Percentiles rank a stretch among this genome's conserved stretches.
Evolutionary conservation across 768 basidiomycete genomes (phyloP).

Genomic region (Boletellus emodensis): DNA sequence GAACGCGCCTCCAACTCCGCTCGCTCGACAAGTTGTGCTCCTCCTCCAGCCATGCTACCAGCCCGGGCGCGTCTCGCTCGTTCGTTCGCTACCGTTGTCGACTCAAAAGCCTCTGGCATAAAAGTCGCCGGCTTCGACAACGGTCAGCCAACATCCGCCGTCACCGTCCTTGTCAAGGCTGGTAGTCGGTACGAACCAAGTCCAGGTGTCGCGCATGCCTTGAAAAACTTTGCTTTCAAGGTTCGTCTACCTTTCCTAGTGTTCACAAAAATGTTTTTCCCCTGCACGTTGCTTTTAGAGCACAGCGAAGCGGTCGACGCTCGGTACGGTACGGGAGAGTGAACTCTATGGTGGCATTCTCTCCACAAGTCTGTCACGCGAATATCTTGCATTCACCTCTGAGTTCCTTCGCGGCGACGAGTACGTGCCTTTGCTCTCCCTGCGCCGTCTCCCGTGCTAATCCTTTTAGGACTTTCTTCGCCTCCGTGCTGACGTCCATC

Average conservation of each 20-base stretch:
- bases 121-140: slow-evolving; percentile 85
- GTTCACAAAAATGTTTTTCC: neutral
- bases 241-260: slow-evolving; percentile 41
- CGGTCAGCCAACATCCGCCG: slow-evolving; percentile 76
- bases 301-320: slow-evolving; percentile 78
- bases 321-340: slow-evolving; percentile 87
- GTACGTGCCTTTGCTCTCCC: slow-evolving; percentile 49
- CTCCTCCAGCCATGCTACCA: slow-evolving; percentile 47
- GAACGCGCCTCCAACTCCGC: slow-evolving; percentile 24
- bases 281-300: slow-evolving; percentile 46
- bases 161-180: slow-evolving; percentile 90
- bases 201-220: slow-evolving; percentile 86
- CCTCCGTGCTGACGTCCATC: slow-evolving; percentile 82
- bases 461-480: slow-evolving; percentile 71
- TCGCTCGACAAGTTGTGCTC: slow-evolving; percentile 7
- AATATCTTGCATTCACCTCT: slow-evolving; percentile 89
- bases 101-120: slow-evolving; percentile 58
- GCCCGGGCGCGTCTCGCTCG: slow-evolving; percentile 62
- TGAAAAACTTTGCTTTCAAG: slow-evolving; percentile 99
- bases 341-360: slow-evolving; percentile 93
- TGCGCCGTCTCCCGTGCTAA: neutral
- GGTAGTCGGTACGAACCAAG: slow-evolving; percentile 86
- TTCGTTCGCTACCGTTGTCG: slow-evolving; percentile 79
- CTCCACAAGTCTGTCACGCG: slow-evolving; percentile 77
- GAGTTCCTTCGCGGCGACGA: slow-evolving; percentile 96